Conservation (phyloP, 192 early-diverging fungal genomes). For the Haplosporangium gracile region DNA sequence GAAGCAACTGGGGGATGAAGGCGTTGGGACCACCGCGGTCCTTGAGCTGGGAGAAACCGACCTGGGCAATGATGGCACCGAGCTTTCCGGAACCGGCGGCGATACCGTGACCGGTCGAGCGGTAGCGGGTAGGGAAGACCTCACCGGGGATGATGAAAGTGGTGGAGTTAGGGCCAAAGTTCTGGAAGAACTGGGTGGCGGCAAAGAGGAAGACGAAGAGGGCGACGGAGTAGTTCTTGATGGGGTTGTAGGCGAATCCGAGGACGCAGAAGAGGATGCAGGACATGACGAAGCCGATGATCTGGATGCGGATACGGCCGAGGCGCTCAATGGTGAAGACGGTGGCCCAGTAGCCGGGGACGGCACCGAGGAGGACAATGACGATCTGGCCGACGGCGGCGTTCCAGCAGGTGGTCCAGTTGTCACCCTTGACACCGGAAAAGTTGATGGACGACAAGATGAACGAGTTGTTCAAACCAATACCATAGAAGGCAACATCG, state of each 20-base stretch:
- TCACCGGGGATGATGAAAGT: constrained; percentile 87
- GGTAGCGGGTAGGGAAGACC: constrained; percentile 84
- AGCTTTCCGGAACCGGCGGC: constrained; percentile 82
- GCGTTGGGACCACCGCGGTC: constrained; percentile 74
- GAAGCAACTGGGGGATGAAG: constrained; percentile 69
- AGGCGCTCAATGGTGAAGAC: constrained; percentile 85
- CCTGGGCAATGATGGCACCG: constrained; percentile 79
- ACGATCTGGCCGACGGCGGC: constrained; percentile 90
- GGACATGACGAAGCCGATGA: constrained; percentile 84
- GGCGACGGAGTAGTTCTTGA: constrained; percentile 66
- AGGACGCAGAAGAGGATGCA: constrained; percentile 79
- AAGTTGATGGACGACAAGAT: constrained; percentile 70
- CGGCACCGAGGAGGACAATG: constrained; percentile 81
- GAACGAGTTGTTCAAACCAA: constrained; percentile 74
- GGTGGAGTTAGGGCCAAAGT: constrained; percentile 97
- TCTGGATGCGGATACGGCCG: constrained; percentile 93
- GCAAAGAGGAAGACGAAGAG: constrained; percentile 74
- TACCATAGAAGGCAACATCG: constrained; percentile 81
- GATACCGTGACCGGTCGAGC: constrained; percentile 83
- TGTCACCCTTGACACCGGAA: constrained; percentile 13
- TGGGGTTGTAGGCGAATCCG: constrained; percentile 72
- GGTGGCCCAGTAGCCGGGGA: constrained; percentile 93
- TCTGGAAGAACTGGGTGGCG: constrained; percentile 83
- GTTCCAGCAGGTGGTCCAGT: constrained; percentile 67
- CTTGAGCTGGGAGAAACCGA: constrained; percentile 79